These are phyloP conservation scores for Collybia mongolica DNA, from an alignment of 768 basidiomycete genomes.

Conservation along the genomic window DNA sequence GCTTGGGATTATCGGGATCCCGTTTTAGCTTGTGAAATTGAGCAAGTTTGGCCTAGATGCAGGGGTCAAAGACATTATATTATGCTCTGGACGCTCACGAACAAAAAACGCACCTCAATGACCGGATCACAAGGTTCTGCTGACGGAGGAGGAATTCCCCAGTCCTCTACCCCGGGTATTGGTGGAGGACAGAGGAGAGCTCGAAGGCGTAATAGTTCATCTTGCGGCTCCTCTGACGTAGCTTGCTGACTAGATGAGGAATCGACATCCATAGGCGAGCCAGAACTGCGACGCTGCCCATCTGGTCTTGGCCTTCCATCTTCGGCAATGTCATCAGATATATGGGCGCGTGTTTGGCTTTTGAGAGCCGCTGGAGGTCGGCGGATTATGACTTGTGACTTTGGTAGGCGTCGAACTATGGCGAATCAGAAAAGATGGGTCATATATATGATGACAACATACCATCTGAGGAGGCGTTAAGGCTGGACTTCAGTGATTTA, in stretches of 20 bases:
- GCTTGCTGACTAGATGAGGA: slow-evolving; percentile 17
- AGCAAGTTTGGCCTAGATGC: slow-evolving; percentile 68
- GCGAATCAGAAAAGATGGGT: neutral
- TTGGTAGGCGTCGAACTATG: slow-evolving; percentile 40
- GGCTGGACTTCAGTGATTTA: slow-evolving; percentile 41
- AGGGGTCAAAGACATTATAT: neutral
- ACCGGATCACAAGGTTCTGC: slow-evolving; percentile 57
- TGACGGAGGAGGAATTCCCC: slow-evolving; percentile 72
- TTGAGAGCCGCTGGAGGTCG: slow-evolving; percentile 45
- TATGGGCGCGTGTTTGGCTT: slow-evolving; percentile 47
- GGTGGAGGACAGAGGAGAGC: slow-evolving; percentile 59
- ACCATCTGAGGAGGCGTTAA: slow-evolving; percentile 42
- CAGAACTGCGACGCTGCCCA: slow-evolving; percentile 1
- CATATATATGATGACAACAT: slow-evolving; percentile 14
- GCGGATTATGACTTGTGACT: slow-evolving; percentile 62
- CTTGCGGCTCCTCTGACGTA: slow-evolving; percentile 24
- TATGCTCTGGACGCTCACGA: neutral
- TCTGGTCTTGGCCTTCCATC: slow-evolving; percentile 7
- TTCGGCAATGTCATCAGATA: slow-evolving; percentile 42
- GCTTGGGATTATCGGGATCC: slow-evolving; percentile 61
- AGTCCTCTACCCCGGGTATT: slow-evolving; percentile 64
- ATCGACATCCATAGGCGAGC: slow-evolving; percentile 17
- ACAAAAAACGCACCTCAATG: slow-evolving; percentile 46
- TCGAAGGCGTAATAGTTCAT: slow-evolving; percentile 56
- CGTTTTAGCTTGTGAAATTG: slow-evolving; percentile 77